Evolutionary conservation across 2,329 filamentous ascomycete genomes (phyloP).

Genomic region (Ciborinia camelliae): DNA sequence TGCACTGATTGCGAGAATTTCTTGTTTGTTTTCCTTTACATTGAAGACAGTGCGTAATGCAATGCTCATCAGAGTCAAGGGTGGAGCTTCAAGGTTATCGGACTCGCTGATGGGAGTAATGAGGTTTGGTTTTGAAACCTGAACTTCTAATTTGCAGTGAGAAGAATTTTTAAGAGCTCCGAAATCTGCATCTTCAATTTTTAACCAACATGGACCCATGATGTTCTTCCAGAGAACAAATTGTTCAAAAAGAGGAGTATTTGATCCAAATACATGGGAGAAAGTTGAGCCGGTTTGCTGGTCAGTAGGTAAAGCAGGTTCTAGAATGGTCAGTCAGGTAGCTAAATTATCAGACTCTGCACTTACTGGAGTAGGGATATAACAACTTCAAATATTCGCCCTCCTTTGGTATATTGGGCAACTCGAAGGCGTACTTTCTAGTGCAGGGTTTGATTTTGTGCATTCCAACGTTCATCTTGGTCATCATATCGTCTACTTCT

Average conservation of each 20-base stretch:
- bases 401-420: constrained; percentile 82
- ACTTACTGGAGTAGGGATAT: constrained; percentile 81
- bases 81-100: constrained; percentile 78
- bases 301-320: constrained; percentile 68
- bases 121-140: constrained; percentile 72
- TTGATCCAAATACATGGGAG: constrained; percentile 89
- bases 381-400: constrained; percentile 91
- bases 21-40: constrained; percentile 89
- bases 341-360: not conserved
- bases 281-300: constrained; percentile 75
- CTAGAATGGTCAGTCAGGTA: constrained; percentile 37
- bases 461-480: constrained; percentile 76
- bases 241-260: constrained; percentile 92
- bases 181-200: constrained; percentile 83
- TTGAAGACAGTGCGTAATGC: constrained; percentile 86
- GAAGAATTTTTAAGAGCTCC: constrained; percentile 84
- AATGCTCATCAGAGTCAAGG: constrained; percentile 93
- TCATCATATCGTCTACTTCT: constrained; percentile 87
- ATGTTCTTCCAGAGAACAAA: constrained; percentile 99
- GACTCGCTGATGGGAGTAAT: constrained; percentile 71
- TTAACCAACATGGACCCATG: constrained; percentile 98
- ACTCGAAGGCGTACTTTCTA: constrained; percentile 93
- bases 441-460: constrained; percentile 91
- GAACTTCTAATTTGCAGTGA: constrained; percentile 92
- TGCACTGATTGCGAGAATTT: constrained; percentile 87